Conservation (phyloP, 805 yeast genomes). For the Candida ovalis region DNA sequence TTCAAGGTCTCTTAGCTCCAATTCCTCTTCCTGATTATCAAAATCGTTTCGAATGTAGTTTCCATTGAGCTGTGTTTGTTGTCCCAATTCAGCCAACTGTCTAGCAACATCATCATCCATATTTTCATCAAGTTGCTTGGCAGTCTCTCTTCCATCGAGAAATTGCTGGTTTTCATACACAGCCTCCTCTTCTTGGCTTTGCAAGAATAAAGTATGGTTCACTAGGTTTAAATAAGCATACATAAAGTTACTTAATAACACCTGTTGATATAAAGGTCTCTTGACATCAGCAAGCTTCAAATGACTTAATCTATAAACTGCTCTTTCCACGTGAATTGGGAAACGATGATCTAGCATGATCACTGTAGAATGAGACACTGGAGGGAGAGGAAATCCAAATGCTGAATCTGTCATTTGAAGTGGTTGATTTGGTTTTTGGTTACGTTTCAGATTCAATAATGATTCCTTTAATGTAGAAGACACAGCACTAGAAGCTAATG, state of each 20-base stretch:
- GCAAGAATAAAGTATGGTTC: constrained; percentile 81
- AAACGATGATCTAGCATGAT: constrained; percentile 81
- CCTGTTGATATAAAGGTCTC: constrained; percentile 88
- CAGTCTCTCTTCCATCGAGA: background rate
- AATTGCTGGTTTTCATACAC: background rate
- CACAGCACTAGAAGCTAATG: constrained; percentile 7
- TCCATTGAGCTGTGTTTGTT: constrained; percentile 1
- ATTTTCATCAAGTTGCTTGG: background rate
- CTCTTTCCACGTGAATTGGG: constrained; percentile 94
- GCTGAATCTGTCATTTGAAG: constrained; percentile 71
- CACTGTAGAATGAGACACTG: constrained; percentile 69
- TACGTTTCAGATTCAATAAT: constrained; percentile 28
- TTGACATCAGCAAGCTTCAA: constrained; percentile 91
- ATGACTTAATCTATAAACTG: constrained; percentile 89
- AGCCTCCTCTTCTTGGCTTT: constrained; percentile 45
- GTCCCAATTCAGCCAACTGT: constrained; percentile 5
- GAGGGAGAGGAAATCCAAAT: constrained; percentile 84
- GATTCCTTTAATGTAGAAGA: constrained; percentile 23
- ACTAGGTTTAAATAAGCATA: constrained; percentile 93
- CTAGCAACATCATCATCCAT: constrained; percentile 5
- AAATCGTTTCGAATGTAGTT: background rate
- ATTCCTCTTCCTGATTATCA: background rate
- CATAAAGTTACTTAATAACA: constrained; percentile 91
- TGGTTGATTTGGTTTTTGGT: constrained; percentile 50
- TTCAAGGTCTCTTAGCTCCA: background rate